A percentile compares a stretch with the other conserved stretches of the same genome.
phyloP scores from a whole-genome alignment of 2,329 filamentous ascomycete genomes.

The Penicillium capsulatum region DNA sequence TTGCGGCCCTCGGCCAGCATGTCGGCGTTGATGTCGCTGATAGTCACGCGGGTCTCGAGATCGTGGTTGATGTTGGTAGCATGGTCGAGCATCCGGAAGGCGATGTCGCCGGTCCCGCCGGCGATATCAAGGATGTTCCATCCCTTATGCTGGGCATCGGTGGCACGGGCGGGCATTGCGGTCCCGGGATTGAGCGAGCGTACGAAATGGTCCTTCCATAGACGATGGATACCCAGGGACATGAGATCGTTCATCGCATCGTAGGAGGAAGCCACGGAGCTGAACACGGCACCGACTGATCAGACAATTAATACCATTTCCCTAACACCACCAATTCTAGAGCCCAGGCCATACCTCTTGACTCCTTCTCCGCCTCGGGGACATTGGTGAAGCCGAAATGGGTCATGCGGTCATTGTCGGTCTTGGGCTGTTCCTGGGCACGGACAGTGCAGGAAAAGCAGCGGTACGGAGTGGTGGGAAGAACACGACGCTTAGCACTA shows the following conservation, averaged over 20 bases:
- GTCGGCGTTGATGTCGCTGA: conserved; percentile 91
- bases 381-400: conserved; percentile 91
- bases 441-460: conserved; percentile 51
- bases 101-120: conserved; percentile 95
- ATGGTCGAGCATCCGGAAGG: conserved; percentile 91
- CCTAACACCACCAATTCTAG: not conserved
- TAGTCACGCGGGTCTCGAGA: conserved; percentile 74
- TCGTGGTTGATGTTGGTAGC: conserved; percentile 76
- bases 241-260: conserved; percentile 99
- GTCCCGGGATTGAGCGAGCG: conserved; percentile 80
- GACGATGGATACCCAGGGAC: conserved; percentile 92
- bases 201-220: conserved; percentile 98
- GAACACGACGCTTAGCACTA: conserved; percentile 29
- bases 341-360: conserved; percentile 49
- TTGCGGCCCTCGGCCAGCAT: conserved; percentile 89
- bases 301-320: conserved; percentile 2
- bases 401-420: conserved; percentile 58
- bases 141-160: conserved; percentile 39
- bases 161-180: conserved; percentile 36
- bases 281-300: conserved; percentile 80
- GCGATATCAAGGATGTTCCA: conserved; percentile 90
- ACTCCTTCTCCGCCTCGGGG: conserved; percentile 72
- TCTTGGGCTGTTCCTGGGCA: conserved; percentile 37
- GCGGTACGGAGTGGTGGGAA: conserved; percentile 37
- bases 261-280: conserved; percentile 88